phyloP scores from a whole-genome alignment of 768 basidiomycete genomes.

The Boletus pseudopeckii region DNA sequence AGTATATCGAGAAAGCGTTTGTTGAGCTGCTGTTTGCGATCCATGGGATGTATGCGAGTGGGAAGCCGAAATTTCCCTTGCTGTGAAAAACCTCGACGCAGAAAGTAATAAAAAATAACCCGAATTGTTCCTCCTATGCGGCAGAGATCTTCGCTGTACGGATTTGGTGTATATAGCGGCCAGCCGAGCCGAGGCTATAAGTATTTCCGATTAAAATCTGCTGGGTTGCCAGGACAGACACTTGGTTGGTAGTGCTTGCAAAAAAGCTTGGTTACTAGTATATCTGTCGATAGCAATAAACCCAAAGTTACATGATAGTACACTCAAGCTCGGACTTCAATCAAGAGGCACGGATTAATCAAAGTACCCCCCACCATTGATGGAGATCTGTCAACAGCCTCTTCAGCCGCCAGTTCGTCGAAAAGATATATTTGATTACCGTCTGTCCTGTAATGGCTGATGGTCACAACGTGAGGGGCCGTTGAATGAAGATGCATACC shows the following conservation, averaged over 20 bases:
- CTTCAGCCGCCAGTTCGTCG: neutral
- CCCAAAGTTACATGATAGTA: neutral
- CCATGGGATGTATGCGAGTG: conserved; percentile 7
- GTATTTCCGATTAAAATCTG: no score
- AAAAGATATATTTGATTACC: neutral
- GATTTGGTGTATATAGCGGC: neutral
- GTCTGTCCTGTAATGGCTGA: neutral
- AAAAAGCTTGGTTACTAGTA: neutral
- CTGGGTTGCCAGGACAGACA: no score
- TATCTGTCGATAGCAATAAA: neutral
- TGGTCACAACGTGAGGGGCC: neutral
- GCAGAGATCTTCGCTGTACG: neutral
- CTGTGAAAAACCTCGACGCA: neutral
- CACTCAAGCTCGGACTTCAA: neutral
- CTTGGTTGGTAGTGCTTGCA: no score
- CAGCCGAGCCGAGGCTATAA: neutral
- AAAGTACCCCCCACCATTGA: neutral
- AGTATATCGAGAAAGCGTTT: conserved; percentile 37
- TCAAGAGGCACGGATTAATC: neutral
- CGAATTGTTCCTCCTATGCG: no score
- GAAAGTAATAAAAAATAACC: no score
- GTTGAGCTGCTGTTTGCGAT: conserved; percentile 27
- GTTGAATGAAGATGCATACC: neutral
- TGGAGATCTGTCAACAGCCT: neutral
- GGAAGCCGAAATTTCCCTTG: neutral